phyloP scores from a whole-genome alignment of 768 basidiomycete species.

The Phanerodontia chrysosporium region DNA sequence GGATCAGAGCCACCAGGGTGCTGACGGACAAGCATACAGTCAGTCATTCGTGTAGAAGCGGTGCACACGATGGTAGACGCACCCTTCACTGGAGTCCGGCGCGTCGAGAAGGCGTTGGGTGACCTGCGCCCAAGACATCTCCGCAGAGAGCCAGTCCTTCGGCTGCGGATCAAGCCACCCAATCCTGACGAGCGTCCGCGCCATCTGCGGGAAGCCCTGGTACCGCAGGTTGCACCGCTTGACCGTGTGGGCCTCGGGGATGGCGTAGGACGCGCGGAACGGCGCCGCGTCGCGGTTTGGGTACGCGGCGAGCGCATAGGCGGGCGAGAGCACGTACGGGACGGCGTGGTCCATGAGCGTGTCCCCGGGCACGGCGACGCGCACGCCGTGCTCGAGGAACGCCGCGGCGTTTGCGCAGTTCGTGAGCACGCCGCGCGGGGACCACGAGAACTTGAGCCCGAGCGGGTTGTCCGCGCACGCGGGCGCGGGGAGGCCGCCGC shows the following conservation, averaged over 20 bases:
- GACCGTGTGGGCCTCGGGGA: conserved; percentile 90
- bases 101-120: conserved; percentile 73
- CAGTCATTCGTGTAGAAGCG: too few species aligned
- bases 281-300: conserved; percentile 93
- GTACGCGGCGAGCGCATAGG: conserved; percentile 94
- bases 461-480: conserved; percentile 91
- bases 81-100: conserved; percentile 67
- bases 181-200: conserved; percentile 79
- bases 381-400: conserved; percentile 64
- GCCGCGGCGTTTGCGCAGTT: conserved; percentile 89
- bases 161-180: conserved; percentile 75
- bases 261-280: conserved; percentile 88
- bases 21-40: conserved; percentile 32
- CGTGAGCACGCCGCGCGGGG: conserved; percentile 90
- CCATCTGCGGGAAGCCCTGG: conserved; percentile 95
- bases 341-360: conserved; percentile 89
- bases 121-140: conserved; percentile 80
- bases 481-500: conserved; percentile 92
- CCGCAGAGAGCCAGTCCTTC: conserved; percentile 76
- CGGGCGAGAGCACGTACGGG: conserved; percentile 95
- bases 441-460: conserved; percentile 99
- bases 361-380: conserved; percentile 63
- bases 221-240: conserved; percentile 92
- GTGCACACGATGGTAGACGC: not conserved
- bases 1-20: conserved; percentile 65